Conservation (phyloP, 1,139 yeast genomes). For the Wickerhamiella infanticola region DNA sequence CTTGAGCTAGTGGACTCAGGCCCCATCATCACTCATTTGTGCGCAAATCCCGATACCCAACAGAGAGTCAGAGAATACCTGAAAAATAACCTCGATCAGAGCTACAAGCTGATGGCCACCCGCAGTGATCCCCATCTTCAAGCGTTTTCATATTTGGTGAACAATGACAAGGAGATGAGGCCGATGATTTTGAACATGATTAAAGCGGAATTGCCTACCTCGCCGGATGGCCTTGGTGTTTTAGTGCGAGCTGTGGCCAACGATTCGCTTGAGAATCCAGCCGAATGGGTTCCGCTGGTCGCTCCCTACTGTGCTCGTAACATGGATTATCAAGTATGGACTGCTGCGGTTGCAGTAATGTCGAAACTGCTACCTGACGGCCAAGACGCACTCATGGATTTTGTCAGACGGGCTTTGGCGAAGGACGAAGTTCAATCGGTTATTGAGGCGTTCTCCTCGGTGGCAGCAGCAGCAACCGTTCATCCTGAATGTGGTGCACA, state of each 20-base stretch:
- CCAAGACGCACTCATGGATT: not conserved
- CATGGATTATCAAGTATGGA: slow-evolving; percentile 1
- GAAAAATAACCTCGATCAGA: slow-evolving; percentile 6
- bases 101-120: slow-evolving; percentile 5
- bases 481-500: slow-evolving; percentile 7
- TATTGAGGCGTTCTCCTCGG: slow-evolving; percentile 6
- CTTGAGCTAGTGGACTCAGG: slow-evolving; percentile 1
- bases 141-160: slow-evolving; percentile 12
- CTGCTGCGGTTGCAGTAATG: slow-evolving; percentile 1
- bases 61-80: slow-evolving; percentile 2
- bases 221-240: slow-evolving; percentile 8
- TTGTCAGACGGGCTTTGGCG: slow-evolving; percentile 4
- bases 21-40: slow-evolving; percentile 5
- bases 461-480: slow-evolving; percentile 2
- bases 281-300: slow-evolving; percentile 3
- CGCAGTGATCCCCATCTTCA: slow-evolving; percentile 12
- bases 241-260: slow-evolving; percentile 9
- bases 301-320: slow-evolving; percentile 1
- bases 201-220: not conserved
- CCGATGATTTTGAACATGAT: slow-evolving; percentile 6
- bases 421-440: slow-evolving; percentile 5
- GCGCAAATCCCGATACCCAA: slow-evolving; percentile 6
- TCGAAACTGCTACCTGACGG: not conserved
- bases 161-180: slow-evolving; percentile 7
- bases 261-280: slow-evolving; percentile 3